phyloP scores from a whole-genome alignment of 805 yeast genomes.

The Alloascoidea africana region DNA sequence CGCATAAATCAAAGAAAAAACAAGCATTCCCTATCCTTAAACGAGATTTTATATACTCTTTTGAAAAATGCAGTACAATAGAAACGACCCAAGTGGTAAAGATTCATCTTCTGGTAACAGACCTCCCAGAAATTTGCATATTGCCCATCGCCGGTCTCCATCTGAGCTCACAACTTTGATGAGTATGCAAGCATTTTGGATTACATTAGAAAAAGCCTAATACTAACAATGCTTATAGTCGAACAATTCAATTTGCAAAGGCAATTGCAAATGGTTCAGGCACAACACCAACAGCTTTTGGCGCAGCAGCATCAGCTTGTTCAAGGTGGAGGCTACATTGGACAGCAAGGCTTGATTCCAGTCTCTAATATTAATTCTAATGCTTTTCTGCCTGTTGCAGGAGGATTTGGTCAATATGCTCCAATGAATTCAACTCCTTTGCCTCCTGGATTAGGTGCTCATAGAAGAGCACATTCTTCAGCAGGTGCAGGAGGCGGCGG shows the following conservation, averaged over 20 bases:
- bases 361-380: no score
- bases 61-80: no score
- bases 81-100: no score
- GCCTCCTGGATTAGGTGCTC: constrained; percentile 10
- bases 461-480: constrained; percentile 21
- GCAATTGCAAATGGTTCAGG: constrained; percentile 82
- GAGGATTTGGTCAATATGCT: neutral
- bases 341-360: no score
- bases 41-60: no score
- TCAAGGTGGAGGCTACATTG: constrained; percentile 1
- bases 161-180: constrained; percentile 84
- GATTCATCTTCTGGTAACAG: no score
- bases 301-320: constrained; percentile 45
- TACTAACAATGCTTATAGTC: no score
- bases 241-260: constrained; percentile 70
- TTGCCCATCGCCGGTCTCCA: constrained; percentile 97
- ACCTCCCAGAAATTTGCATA: constrained; percentile 60
- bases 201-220: no score
- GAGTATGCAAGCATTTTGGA: constrained; percentile 31
- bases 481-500: constrained; percentile 6
- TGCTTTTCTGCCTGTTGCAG: neutral
- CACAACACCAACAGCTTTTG: constrained; percentile 77
- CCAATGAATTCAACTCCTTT: constrained; percentile 1
- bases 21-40: no score
- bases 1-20: no score